Conservation (phyloP, 129 eudicot genomes). For the Flaveria ramosissima region DNA sequence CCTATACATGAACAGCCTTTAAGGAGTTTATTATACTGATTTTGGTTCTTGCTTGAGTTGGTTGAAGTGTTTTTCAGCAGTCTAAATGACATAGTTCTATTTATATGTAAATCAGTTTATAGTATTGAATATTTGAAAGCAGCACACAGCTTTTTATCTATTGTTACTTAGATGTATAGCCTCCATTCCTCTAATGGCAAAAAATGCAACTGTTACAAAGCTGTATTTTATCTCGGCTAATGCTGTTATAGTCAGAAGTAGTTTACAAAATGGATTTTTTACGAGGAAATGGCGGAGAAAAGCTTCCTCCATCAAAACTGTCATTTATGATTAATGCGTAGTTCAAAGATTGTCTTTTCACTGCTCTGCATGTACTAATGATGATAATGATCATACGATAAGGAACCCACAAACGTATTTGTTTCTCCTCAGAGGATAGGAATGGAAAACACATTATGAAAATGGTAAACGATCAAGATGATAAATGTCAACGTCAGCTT, state of each 20-base stretch:
- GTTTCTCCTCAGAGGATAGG: neutral
- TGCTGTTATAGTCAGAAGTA: slow-evolving; percentile 5
- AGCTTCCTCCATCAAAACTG: neutral
- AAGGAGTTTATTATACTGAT: neutral
- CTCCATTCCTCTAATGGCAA: neutral
- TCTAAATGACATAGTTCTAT: too few species aligned
- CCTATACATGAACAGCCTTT: neutral
- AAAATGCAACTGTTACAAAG: neutral
- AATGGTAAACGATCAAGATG: neutral
- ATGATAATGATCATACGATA: neutral
- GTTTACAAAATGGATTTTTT: slow-evolving; percentile 5
- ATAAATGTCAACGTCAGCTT: neutral
- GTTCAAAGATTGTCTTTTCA: slow-evolving; percentile 4
- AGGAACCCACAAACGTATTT: neutral
- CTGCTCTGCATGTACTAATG: neutral
- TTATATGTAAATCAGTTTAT: too few species aligned
- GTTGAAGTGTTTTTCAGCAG: neutral
- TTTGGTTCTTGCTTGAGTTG: slow-evolving; percentile 4
- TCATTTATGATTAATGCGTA: neutral
- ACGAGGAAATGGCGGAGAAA: neutral
- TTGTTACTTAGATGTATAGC: neutral
- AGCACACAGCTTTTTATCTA: neutral
- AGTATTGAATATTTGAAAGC: neutral
- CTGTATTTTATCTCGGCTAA: neutral
- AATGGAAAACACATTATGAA: neutral